Evolutionary conservation across 495 filamentous ascomycete species (phyloP).

Genomic region (Daldinia decipiens): DNA sequence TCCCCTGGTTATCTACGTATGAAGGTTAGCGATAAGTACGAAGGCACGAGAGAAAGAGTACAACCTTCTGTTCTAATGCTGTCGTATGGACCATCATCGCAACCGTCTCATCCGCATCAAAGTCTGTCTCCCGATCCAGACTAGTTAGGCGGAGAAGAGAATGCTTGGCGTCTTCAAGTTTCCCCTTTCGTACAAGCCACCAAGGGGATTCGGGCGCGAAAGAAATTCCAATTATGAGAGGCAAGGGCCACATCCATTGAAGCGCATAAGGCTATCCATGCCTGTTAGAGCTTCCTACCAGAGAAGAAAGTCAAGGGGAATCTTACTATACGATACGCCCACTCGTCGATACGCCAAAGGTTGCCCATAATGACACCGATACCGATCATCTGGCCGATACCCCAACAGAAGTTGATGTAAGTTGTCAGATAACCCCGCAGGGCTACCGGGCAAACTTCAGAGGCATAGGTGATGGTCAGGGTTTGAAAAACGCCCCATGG

Average conservation of each 20-base stretch:
- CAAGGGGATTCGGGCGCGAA: slow-evolving; percentile 82
- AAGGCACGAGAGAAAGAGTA: background rate
- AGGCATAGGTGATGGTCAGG: slow-evolving; percentile 79
- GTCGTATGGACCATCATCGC: slow-evolving; percentile 88
- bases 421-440: slow-evolving; percentile 80
- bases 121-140: slow-evolving; percentile 64
- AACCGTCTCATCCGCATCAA: slow-evolving; percentile 79
- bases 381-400: slow-evolving; percentile 78
- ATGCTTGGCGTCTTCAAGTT: slow-evolving; percentile 72
- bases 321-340: slow-evolving; percentile 69
- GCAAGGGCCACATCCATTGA: slow-evolving; percentile 89
- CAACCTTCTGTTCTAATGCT: slow-evolving; percentile 71
- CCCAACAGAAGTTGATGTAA: slow-evolving; percentile 87
- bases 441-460: slow-evolving; percentile 78
- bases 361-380: slow-evolving; percentile 77
- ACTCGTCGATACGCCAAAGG: slow-evolving; percentile 58
- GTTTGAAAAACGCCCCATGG: slow-evolving; percentile 87
- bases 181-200: slow-evolving; percentile 82
- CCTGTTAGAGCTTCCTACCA: slow-evolving; percentile 15
- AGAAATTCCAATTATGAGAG: slow-evolving; percentile 74
- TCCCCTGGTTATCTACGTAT: slow-evolving; percentile 64
- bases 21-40: slow-evolving; percentile 7
- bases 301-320: slow-evolving; percentile 2
- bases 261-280: slow-evolving; percentile 68
- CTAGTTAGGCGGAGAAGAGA: slow-evolving; percentile 74